Percentiles rank a stretch among this genome's conserved stretches.
Conservation (phyloP, 2,329 filamentous ascomycete species). For the Calonectria pteridis region DNA sequence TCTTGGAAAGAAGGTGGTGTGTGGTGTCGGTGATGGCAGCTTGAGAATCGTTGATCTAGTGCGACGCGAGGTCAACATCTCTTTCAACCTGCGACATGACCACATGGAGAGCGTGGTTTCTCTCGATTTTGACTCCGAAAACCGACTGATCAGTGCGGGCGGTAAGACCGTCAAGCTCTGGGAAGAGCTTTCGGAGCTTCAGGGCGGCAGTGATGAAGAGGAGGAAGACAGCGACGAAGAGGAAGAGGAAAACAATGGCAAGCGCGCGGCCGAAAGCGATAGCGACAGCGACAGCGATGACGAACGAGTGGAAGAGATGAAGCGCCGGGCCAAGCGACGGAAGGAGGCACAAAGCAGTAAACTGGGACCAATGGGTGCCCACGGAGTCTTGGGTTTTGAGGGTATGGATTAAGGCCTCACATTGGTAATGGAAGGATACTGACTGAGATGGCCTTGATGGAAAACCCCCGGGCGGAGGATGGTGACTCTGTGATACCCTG, state of each 20-base stretch:
- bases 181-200: constrained; percentile 78
- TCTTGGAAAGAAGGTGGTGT: constrained; percentile 79
- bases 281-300: constrained; percentile 58
- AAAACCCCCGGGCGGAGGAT: constrained; percentile 3
- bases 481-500: constrained; percentile 32
- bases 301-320: constrained; percentile 53
- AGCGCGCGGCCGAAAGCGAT: constrained; percentile 62
- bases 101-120: constrained; percentile 88
- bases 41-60: constrained; percentile 83
- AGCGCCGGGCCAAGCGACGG: constrained; percentile 59
- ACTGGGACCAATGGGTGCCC: constrained; percentile 63
- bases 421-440: background rate
- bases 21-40: constrained; percentile 84
- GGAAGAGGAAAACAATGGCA: constrained; percentile 55
- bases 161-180: constrained; percentile 91
- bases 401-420: constrained; percentile 55
- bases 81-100: constrained; percentile 77
- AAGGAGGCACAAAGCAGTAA: constrained; percentile 58
- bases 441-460: background rate
- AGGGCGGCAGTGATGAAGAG: constrained; percentile 58
- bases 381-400: constrained; percentile 64
- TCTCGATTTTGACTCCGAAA: constrained; percentile 85
- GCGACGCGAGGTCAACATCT: constrained; percentile 76
- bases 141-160: constrained; percentile 90
- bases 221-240: constrained; percentile 61